Conservation (phyloP, 2,329 filamentous ascomycete species). For the Fusarium keratoplasticum region DNA sequence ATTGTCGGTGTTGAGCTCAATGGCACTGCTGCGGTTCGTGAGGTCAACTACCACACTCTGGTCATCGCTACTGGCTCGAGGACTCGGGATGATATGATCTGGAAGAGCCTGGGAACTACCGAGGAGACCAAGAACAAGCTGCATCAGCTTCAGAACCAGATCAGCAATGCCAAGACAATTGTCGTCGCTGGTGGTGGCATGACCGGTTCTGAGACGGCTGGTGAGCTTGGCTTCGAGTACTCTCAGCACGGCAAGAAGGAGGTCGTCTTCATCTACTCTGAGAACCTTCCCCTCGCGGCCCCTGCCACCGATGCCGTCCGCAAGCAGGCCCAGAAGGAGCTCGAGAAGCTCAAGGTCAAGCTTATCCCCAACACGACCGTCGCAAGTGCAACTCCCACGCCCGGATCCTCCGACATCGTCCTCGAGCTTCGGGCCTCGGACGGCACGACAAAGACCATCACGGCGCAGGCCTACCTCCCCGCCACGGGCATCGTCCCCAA, state of each 20-base stretch:
- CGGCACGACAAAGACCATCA: slow-evolving; percentile 52
- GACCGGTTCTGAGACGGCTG: slow-evolving; percentile 63
- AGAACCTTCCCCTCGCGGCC: slow-evolving; percentile 53
- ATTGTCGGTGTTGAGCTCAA: slow-evolving; percentile 55
- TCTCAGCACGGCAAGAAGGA: slow-evolving; percentile 57
- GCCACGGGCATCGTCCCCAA: slow-evolving; percentile 60
- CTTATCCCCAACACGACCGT: slow-evolving; percentile 56
- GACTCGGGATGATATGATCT: slow-evolving; percentile 58
- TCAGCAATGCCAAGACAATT: slow-evolving; percentile 59
- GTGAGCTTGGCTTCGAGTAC: slow-evolving; percentile 63
- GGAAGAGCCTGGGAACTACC: slow-evolving; percentile 59
- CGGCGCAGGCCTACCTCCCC: slow-evolving; percentile 59
- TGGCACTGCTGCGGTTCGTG: slow-evolving; percentile 46
- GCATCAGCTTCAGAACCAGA: slow-evolving; percentile 49
- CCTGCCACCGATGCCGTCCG: slow-evolving; percentile 52
- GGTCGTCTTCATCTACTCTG: slow-evolving; percentile 56
- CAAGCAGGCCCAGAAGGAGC: slow-evolving; percentile 51
- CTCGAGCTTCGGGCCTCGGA: slow-evolving; percentile 50
- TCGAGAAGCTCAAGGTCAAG: slow-evolving; percentile 58
- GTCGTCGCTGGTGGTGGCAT: slow-evolving; percentile 64
- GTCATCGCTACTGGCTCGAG: slow-evolving; percentile 66
- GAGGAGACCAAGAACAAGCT: slow-evolving; percentile 56
- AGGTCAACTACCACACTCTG: slow-evolving; percentile 62
- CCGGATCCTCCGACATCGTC: slow-evolving; percentile 43
- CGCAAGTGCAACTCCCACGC: slow-evolving; percentile 37